These are phyloP conservation scores for Epichloe hybrida DNA, from an alignment of 2,329 filamentous ascomycete species.

Conservation along the genomic window DNA sequence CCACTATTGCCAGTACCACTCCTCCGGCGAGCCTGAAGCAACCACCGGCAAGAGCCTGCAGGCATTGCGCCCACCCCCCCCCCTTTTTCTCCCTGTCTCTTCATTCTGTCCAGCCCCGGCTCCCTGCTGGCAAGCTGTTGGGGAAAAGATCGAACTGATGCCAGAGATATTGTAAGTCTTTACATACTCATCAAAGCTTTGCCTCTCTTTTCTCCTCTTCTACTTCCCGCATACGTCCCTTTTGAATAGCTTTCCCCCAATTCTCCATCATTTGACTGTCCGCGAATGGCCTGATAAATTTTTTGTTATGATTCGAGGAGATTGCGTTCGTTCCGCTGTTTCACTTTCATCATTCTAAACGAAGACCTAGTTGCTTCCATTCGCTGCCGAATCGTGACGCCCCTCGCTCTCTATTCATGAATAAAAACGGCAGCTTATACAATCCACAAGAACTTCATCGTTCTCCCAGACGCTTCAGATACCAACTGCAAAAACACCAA, in stretches of 20 bases:
- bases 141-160: constrained; percentile 8
- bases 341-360: neutral
- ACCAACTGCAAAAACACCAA: too few species aligned
- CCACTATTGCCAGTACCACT: neutral
- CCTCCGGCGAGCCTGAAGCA: neutral
- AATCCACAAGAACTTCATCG: neutral
- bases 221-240: neutral
- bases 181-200: neutral
- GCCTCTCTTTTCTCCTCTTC: neutral
- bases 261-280: neutral
- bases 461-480: neutral
- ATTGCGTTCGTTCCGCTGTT: neutral
- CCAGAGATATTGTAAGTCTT: constrained; percentile 7
- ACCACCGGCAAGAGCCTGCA: neutral
- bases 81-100: neutral
- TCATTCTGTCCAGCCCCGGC: neutral
- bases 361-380: neutral
- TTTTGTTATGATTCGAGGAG: neutral
- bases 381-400: neutral
- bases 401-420: neutral
- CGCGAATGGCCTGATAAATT: neutral
- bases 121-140: constrained; percentile 2
- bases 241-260: neutral
- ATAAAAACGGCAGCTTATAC: neutral
- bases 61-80: neutral